Conservation (phyloP, 345 rosid genomes). For the Cardamine resedifolia region DNA sequence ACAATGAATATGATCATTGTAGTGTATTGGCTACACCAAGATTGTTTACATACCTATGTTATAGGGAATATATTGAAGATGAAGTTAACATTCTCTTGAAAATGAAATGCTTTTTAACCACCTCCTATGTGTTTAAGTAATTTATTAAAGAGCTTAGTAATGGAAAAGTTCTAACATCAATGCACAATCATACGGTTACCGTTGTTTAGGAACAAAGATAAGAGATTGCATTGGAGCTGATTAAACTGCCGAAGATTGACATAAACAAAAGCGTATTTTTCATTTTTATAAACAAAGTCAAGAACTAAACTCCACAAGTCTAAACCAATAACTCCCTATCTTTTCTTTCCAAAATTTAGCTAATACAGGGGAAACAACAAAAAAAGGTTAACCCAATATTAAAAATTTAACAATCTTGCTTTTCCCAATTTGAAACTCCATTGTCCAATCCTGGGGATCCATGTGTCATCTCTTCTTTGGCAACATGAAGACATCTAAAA, state of each 20-base stretch:
- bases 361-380: constrained; percentile 29
- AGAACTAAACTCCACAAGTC: constrained; percentile 1
- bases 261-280: background rate
- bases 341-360: constrained; percentile 29
- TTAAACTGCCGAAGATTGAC: too few species aligned
- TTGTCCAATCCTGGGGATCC: constrained; percentile 24
- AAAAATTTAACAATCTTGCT: constrained; percentile 24
- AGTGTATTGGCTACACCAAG: background rate
- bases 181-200: too few species aligned
- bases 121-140: background rate
- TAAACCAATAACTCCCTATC: background rate
- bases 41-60: background rate
- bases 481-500: constrained; percentile 30
- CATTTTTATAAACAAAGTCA: background rate
- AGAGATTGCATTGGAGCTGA: too few species aligned
- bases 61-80: background rate
- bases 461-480: constrained; percentile 38
- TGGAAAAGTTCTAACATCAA: too few species aligned
- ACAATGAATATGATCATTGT: background rate
- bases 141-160: too few species aligned
- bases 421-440: constrained; percentile 31
- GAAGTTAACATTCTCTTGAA: background rate
- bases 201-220: too few species aligned
- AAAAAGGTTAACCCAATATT: constrained; percentile 24
- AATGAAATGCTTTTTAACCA: background rate